phyloP scores from a whole-genome alignment of 2,329 filamentous ascomycete species.

The Xylaria sp. region DNA sequence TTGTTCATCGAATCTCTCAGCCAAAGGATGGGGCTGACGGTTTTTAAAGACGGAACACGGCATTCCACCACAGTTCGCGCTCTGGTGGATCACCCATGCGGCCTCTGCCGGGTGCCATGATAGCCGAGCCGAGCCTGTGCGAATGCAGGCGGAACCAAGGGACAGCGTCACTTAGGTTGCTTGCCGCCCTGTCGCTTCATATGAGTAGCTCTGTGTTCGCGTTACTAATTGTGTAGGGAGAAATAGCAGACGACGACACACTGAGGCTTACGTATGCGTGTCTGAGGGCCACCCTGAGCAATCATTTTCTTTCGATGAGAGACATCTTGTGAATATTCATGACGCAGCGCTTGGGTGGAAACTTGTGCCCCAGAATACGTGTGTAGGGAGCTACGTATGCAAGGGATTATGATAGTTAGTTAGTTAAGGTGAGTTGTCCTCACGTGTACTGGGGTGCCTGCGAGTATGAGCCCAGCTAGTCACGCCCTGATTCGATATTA shows the following conservation, averaged over 20 bases:
- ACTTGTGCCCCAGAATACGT: background rate
- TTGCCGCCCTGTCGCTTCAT: conserved; percentile 17
- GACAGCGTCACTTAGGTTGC: background rate
- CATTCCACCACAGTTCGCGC: conserved; percentile 2
- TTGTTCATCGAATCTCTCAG: background rate
- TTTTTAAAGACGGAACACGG: background rate
- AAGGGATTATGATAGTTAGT: background rate
- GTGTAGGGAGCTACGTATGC: background rate
- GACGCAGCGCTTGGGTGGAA: background rate
- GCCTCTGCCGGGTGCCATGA: conserved; percentile 10
- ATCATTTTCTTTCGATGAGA: background rate
- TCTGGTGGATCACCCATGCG: background rate
- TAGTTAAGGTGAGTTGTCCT: background rate
- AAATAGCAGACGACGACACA: background rate
- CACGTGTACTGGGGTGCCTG: background rate
- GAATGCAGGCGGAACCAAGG: background rate
- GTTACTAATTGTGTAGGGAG: background rate
- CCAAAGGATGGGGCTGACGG: background rate
- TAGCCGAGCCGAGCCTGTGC: conserved; percentile 12
- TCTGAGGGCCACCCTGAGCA: conserved; percentile 19
- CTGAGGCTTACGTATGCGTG: conserved; percentile 8
- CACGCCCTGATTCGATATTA: background rate
- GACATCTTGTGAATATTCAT: background rate
- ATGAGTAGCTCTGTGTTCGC: background rate
- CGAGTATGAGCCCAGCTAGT: background rate